Evolutionary conservation across 2,329 filamentous ascomycete genomes (phyloP), one percentile per base, ranked within the genome.

Genomic region (Fusarium burgessii): DNA sequence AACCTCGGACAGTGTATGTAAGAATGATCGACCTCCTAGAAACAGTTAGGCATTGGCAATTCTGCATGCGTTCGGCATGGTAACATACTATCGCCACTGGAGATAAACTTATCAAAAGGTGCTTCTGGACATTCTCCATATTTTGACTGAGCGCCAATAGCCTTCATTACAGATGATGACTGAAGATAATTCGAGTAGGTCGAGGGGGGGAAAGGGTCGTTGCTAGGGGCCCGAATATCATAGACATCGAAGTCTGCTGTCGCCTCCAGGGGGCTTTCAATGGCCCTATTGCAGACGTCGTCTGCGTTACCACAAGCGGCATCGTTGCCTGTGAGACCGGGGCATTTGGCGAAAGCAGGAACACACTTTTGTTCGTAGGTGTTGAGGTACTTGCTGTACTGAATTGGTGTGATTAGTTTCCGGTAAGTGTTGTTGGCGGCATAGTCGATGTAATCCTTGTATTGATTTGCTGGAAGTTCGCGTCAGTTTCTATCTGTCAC

Each of bases 241-340:
- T 87, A 87, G 20, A 85, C 79, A 55, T 84, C 79, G 50, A 84
- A 84, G 68, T 81, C 75, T 25, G 51, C 68, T 23, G 75, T 62
- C 3, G 29, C 40, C 10, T 74, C 71, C 20, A 75, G 43, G 0
- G 43, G 36, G 3, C 68, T 27, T 49, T 76, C 71, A 4, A 56
- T 54, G 8, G 61, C 66, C 29, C 45, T 54, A 10, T 61, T 71
- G 60, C 80, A 82, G 0, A 65, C 43, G 2, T 52, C 50, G n/a
- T 76, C 74, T 1, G 77, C 78, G 2, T 52, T 68, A 1, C 65
- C 59, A 47, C 80, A 80, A 0, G 73, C 78, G 0, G 70, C 68
- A 20, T 76, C 68, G 18, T 76, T 62, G 0, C 73, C 74, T 2
- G 54, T 58, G 0, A 59, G 17, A 7, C 58, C 47, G 0, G 74